phyloP scores from a whole-genome alignment of 768 basidiomycete species.

The Hericium alpestre region DNA sequence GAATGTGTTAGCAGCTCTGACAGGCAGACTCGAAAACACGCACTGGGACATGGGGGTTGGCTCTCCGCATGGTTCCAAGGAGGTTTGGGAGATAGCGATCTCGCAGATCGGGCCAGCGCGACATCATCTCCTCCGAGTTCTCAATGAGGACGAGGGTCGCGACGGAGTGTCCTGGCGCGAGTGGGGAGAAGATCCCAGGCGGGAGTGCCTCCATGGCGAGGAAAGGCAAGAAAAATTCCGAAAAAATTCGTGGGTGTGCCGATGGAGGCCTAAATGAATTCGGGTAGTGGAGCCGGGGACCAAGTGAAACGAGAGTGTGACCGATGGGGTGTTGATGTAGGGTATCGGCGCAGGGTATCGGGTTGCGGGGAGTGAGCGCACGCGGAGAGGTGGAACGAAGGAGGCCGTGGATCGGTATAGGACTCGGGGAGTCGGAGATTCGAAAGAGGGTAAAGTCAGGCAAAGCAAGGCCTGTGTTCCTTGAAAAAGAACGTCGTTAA shows the following conservation, averaged over 20 bases:
- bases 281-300: not conserved
- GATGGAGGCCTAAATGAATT: not conserved
- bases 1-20: not conserved
- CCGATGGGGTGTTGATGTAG: not conserved
- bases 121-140: slow-evolving; percentile 11
- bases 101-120: slow-evolving; percentile 15
- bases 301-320: not conserved
- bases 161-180: slow-evolving; percentile 7
- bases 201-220: slow-evolving; percentile 7
- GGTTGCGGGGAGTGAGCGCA: not conserved
- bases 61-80: slow-evolving; percentile 13
- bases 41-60: slow-evolving; percentile 12
- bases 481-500: not conserved
- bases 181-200: slow-evolving; percentile 11
- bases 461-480: too few species aligned
- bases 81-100: slow-evolving; percentile 15
- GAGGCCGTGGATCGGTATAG: not conserved
- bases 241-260: not conserved
- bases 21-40: not conserved
- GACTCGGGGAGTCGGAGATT: too few species aligned
- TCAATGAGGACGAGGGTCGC: slow-evolving; percentile 14
- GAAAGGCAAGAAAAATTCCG: not conserved
- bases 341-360: not conserved
- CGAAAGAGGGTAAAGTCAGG: too few species aligned
- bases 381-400: not conserved